Base-by-base conservation (phyloP, 305 asterid species). In the Coffea humblotiana region DNA sequence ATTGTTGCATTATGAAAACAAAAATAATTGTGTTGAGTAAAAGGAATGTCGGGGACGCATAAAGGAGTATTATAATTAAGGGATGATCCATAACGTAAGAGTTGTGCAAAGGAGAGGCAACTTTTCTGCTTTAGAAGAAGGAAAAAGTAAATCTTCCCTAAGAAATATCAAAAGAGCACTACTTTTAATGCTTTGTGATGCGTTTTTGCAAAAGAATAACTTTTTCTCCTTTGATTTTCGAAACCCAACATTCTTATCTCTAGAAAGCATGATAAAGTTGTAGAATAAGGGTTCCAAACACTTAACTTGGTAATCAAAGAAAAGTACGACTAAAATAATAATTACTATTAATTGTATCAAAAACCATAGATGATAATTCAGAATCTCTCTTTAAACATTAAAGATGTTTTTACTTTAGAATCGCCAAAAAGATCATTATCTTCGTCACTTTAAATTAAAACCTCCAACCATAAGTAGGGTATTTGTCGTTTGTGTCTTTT, bases 181-280 rank as follows among this genome's bases (percentile, higher is more conserved):
- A 85, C 95, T 90, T 92, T 92, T 88, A 73, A 93, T 92, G 94
- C 84, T 81, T 83, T 84, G 85, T 83, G 86, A 89, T 81, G 86
- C 88, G 86, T 87, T 88, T 77, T 90, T 86, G 86, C 87, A 78
- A 86, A 90, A 85, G 89, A 87, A 83, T 82, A 79, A 75, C 79
- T 83, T 87, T 72, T 82, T 48, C 73, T 77, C 80, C 81, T 84
- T 87, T 91, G 88, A 87, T 87, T 87, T 89, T 82, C 74, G 84
- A 83, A 86, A 79, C 81, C 91, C 86, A 80, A 87, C 95, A 90
- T 90, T 92, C 94, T 78, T 89, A 88, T 89, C 92, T 84, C 84
- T 67, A 79, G 70, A 88, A 87, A 88, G 90, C 91, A 90, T 78
- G 77, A 82, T 85, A 84, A 92, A 85, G 85, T 84, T 65, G 84